Evolutionary conservation across 352 stramenopile species (phyloP).

Genomic region (Thalassiosira exigua): DNA sequence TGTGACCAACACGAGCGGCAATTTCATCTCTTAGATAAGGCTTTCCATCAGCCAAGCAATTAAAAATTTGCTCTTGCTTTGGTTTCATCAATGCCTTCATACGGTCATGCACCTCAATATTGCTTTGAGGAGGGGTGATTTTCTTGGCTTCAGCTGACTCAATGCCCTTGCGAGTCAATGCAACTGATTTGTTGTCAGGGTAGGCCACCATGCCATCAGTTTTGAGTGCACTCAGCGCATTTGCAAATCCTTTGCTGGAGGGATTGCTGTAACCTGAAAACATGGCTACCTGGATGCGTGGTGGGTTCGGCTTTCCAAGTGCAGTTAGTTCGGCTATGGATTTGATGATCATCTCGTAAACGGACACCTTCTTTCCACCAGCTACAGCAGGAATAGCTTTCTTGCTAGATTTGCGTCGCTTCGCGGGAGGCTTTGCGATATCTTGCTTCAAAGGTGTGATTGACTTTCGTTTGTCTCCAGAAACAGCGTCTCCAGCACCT

Average conservation of each 20-base stretch:
- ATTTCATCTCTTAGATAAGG: conserved; percentile 18
- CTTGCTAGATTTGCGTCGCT: not conserved
- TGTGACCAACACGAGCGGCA: conserved; percentile 15
- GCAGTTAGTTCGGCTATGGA: conserved; percentile 12
- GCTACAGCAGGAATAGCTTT: not conserved
- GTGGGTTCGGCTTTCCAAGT: conserved; percentile 13
- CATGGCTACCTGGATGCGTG: conserved; percentile 8
- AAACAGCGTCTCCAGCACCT: no score
- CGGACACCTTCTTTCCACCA: conserved; percentile 1
- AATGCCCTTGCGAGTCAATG: conserved; percentile 2
- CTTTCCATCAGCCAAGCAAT: conserved; percentile 2
- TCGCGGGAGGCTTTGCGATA: conserved; percentile 4
- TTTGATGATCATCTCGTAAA: conserved; percentile 14
- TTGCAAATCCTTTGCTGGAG: conserved; percentile 20
- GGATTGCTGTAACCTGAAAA: conserved; percentile 32
- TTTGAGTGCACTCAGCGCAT: conserved; percentile 29
- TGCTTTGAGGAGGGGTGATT: conserved; percentile 5
- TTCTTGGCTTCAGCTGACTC: conserved; percentile 14
- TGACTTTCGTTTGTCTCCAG: no score
- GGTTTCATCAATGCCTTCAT: conserved; percentile 15
- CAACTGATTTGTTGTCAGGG: conserved; percentile 3
- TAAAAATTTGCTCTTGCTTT: conserved; percentile 14
- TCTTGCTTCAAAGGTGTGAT: no score
- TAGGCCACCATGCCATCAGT: conserved; percentile 23
- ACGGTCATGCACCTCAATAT: conserved; percentile 18